Percentiles rank a stretch among this genome's conserved stretches.
Evolutionary conservation across 2,329 filamentous ascomycete species (phyloP).

Genomic region (Cladophialophora chaetospira): DNA sequence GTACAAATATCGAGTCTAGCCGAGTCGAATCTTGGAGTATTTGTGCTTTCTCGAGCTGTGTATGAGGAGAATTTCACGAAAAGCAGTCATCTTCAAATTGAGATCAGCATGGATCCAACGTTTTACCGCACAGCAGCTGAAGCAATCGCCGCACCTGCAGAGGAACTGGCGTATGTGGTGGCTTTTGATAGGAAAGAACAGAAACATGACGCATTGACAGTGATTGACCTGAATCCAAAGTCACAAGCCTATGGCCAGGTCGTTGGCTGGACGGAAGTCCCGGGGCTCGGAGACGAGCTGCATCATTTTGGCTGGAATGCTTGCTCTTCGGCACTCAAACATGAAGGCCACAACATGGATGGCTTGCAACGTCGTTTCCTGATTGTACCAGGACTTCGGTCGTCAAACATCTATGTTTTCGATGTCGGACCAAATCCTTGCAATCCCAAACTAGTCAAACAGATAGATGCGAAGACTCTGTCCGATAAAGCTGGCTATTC

Average conservation of each 20-base stretch:
- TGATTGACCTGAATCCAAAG: conserved; percentile 8
- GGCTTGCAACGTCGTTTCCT: conserved; percentile 7
- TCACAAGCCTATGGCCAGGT: conserved; percentile 7
- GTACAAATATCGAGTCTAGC: background rate
- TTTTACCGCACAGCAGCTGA: conserved; percentile 13
- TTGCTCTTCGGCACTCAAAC: conserved; percentile 10
- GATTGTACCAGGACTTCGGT: conserved; percentile 4
- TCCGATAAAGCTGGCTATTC: conserved; percentile 13
- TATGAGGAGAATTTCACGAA: background rate
- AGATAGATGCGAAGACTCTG: conserved; percentile 6
- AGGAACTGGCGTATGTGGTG: conserved; percentile 15
- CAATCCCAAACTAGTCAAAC: background rate
- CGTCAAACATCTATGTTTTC: conserved; percentile 10
- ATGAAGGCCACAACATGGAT: conserved; percentile 12
- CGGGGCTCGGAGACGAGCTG: conserved; percentile 5
- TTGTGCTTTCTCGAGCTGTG: background rate
- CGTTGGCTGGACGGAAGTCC: conserved; percentile 8
- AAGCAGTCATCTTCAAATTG: background rate
- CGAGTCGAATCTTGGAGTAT: background rate
- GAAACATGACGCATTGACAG: conserved; percentile 12
- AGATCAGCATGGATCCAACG: conserved; percentile 4
- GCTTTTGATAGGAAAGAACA: conserved; percentile 7
- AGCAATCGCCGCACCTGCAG: conserved; percentile 6
- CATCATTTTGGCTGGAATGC: conserved; percentile 14
- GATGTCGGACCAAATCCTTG: conserved; percentile 6